These are phyloP conservation scores for Chaetomiaceae sp. DNA, from an alignment of 2,329 filamentous ascomycete species.

Conservation along the genomic window DNA sequence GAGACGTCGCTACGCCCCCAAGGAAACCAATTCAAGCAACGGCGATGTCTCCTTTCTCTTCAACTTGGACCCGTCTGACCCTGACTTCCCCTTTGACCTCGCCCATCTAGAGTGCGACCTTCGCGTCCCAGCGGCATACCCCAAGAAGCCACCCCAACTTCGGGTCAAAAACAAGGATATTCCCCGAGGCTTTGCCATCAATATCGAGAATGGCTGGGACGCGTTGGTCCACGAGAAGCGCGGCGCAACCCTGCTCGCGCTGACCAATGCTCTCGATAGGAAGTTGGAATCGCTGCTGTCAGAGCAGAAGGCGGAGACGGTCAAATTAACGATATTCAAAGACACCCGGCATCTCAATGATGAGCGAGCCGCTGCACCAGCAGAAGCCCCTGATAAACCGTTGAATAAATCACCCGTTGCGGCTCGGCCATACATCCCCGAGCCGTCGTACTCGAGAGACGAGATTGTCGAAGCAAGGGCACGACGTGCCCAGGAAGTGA, in stretches of 20 bases:
- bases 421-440: slow-evolving; percentile 37
- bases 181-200: slow-evolving; percentile 65
- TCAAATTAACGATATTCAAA: slow-evolving; percentile 62
- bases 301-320: slow-evolving; percentile 65
- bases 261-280: slow-evolving; percentile 68
- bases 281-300: slow-evolving; percentile 66
- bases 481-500: slow-evolving; percentile 60
- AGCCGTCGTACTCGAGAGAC: slow-evolving; percentile 51
- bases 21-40: slow-evolving; percentile 40
- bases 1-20: slow-evolving; percentile 58
- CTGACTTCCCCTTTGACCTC: slow-evolving; percentile 78
- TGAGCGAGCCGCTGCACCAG: slow-evolving; percentile 4
- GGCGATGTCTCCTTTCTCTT: slow-evolving; percentile 58
- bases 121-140: slow-evolving; percentile 61
- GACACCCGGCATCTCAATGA: slow-evolving; percentile 49
- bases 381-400: neutral
- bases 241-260: slow-evolving; percentile 56
- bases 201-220: slow-evolving; percentile 72
- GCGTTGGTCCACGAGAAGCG: slow-evolving; percentile 53
- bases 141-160: slow-evolving; percentile 53
- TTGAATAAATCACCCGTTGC: slow-evolving; percentile 6
- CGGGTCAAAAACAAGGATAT: slow-evolving; percentile 51
- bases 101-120: slow-evolving; percentile 64
- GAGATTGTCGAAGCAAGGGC: slow-evolving; percentile 60
- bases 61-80: slow-evolving; percentile 67